Base-by-base conservation (phyloP, 2,329 filamentous ascomycete species). In the Nannizzia gypsea region DNA sequence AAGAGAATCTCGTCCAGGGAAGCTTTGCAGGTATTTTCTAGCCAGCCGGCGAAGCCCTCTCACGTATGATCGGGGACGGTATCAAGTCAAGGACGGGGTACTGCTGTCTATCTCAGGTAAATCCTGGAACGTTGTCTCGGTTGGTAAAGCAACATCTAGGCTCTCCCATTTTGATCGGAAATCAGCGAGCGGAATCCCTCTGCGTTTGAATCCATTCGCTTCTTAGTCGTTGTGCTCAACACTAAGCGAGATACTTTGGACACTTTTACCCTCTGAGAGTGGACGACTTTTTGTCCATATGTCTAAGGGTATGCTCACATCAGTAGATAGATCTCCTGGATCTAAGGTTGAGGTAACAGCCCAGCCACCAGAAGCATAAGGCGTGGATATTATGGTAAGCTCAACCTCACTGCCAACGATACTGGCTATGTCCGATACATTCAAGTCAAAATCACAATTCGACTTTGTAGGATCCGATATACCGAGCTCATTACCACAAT, bases 151-250 rank as follows among this genome's bases (percentile, higher is more conserved):
- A 28, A n/a, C 15, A n/a, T 52, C 48, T 22, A 61, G 28, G 40
- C 22, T 46, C 42, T 64, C 61, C 64, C 64, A 65, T 50, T 60
- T 62, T 42, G 44, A 36, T 40, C 63, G 61, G 48, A 57, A 63
- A 40, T 61, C 56, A 50, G 60, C 46, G 15, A 65, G 60, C 2
- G 63, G 61, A 36, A 64, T 38, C 3, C 60, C 63, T 20, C 57
- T 56, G 9, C 65, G 60, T n/a, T 42, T 55, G 42, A 50, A 9
- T 50, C 24, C 6, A 13, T 13, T 44, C 6, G 42, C 38, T 26
- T 62, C 63, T 63, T 63, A 66, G 46, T 61, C 58, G 38, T 64
- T 61, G 44, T 66, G 56, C 52, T 63, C 61, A 50, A 64, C 64
- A 24, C 60, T 55, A 56, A 66, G 64, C 44, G 61, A 60, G 6